Base-by-base conservation (phyloP, 805 yeast genomes). In the Ogataea degrootiae region DNA sequence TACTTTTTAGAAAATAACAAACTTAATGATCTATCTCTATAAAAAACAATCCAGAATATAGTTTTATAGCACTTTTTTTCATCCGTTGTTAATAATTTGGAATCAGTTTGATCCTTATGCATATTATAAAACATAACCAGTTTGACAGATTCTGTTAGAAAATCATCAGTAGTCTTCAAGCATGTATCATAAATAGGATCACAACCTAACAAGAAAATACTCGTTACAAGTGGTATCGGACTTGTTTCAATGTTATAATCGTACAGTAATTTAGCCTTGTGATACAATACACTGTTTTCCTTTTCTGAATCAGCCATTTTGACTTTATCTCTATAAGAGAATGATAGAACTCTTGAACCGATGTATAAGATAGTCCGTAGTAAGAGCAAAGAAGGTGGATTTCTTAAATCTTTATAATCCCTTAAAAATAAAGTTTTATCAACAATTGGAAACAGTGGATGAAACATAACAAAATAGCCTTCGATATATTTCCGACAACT, bases 61-160 rank as follows among this genome's bases (percentile, higher is more conserved):
- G 87, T 70, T 50, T 82, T 72, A 76, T 83, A 79, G 43, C 78
- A 61, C 50, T 77, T 75, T 29, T 51, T 51, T 21, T 51, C 55
- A 15, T 38, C 14, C 16, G 16, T 15, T 6, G 53, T 22, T 5
- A 53, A 22, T n/a, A 19, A 22, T 6, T n/a, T 34, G 5, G 43
- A 31, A 15, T 19, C n/a, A 14, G 29, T 34, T 14, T 46, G 48
- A 42, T 53, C 77, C 53, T 87, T 70, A 59, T 84, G 88, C 55
- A 84, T 70, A 5, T 89, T 88, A 57, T 76, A 76, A 7, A 86
- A 84, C 59, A 83, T 87, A 6, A 88, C 87, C 47, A 82, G 70
- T 12, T 79, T 74, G 34, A 82, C 70, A 2, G 86, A 88, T 4
- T 81, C 79, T 35, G 83, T 70, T 4, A 82, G 15, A 23, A 22